These are phyloP conservation scores for Pythium myriotylum DNA, from an alignment of 352 stramenopile species.

Conservation along the genomic window DNA sequence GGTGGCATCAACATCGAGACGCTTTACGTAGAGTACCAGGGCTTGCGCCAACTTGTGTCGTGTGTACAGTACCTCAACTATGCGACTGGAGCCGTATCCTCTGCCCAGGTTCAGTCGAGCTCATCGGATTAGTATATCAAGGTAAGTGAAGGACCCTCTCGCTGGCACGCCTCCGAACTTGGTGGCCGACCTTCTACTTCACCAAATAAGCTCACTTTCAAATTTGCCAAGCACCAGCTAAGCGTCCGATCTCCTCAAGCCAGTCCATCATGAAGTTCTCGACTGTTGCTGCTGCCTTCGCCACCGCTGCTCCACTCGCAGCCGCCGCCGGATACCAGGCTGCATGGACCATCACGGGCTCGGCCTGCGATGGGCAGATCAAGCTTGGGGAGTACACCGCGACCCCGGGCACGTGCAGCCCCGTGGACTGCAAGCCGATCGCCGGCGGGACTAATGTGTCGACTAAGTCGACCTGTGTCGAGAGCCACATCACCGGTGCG, in stretches of 20 bases:
- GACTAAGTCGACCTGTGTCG: conserved; percentile 17
- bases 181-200: neutral
- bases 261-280: conserved; percentile 6
- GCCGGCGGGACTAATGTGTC: conserved; percentile 4
- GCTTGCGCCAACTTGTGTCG: neutral
- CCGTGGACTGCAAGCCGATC: conserved; percentile 5
- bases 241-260: neutral
- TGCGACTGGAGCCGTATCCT: no score
- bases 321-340: conserved; percentile 9
- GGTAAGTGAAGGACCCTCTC: neutral
- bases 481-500: conserved; percentile 3
- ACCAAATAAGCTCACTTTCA: neutral
- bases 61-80: conserved; percentile 1
- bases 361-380: conserved; percentile 12
- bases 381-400: conserved; percentile 15
- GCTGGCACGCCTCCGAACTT: no score
- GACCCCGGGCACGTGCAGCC: neutral
- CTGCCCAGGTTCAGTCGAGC: no score
- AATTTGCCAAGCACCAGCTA: conserved; percentile 3
- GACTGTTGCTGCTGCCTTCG: conserved; percentile 1
- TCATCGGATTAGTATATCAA: neutral
- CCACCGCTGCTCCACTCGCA: conserved; percentile 4
- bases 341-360: conserved; percentile 14
- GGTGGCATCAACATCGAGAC: conserved; percentile 1
- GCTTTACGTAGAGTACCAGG: neutral